Percentiles rank a stretch among this genome's conserved stretches.
Conservation (phyloP, 768 basidiomycete species). For the Naganishia vaughanmartiniae region DNA sequence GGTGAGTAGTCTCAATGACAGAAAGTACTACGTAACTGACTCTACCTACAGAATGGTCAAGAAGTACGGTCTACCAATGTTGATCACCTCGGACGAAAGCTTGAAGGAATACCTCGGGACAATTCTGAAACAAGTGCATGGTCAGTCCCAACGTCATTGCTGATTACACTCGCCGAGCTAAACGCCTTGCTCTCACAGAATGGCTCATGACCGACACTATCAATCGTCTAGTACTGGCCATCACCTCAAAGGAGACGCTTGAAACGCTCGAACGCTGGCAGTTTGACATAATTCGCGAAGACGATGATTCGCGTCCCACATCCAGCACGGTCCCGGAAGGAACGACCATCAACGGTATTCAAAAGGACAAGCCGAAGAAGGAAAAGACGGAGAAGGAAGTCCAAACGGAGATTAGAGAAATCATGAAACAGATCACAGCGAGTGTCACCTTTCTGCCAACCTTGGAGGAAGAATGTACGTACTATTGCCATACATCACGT, state of each 20-base stretch:
- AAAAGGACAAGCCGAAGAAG: constrained; percentile 34
- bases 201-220: constrained; percentile 92
- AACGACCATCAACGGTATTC: constrained; percentile 11
- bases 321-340: constrained; percentile 37
- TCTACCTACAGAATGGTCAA: constrained; percentile 72
- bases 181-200: constrained; percentile 56
- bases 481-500: no score
- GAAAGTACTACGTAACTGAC: not conserved
- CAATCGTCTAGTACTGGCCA: constrained; percentile 88
- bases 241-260: constrained; percentile 90
- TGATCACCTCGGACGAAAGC: constrained; percentile 88
- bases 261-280: constrained; percentile 95
- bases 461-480: constrained; percentile 69
- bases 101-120: constrained; percentile 93
- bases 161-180: not conserved
- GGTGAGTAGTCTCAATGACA: constrained; percentile 34
- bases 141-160: constrained; percentile 56
- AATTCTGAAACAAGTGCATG: constrained; percentile 86
- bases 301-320: constrained; percentile 34
- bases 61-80: constrained; percentile 93
- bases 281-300: constrained; percentile 74
- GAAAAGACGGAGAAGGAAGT: constrained; percentile 66
- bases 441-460: constrained; percentile 95
- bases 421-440: constrained; percentile 96
- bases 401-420: constrained; percentile 93